Evolutionary conservation across 345 rosid species (phyloP).

Genomic region (Hibiscus tridactylites): DNA sequence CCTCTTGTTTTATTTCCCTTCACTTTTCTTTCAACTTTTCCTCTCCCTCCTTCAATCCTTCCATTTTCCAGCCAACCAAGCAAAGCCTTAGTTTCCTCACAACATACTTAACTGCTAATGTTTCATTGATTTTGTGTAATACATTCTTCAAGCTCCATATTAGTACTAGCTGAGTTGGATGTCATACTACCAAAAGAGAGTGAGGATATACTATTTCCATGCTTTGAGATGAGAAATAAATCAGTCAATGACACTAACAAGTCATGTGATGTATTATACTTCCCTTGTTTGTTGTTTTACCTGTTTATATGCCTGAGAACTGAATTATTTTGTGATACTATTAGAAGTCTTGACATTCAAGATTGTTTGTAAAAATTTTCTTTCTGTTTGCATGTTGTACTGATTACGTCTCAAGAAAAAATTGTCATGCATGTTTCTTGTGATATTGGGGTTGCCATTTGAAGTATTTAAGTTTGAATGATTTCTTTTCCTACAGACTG

Average conservation of each 20-base stretch:
- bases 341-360: neutral
- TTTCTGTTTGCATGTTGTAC: no score
- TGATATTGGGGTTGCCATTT: neutral
- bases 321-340: neutral
- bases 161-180: neutral
- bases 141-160: neutral
- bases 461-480: neutral
- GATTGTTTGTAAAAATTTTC: no score
- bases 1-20: no score
- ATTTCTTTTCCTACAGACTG: constrained; percentile 30
- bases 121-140: neutral
- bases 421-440: no score
- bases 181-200: neutral
- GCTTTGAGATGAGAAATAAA: neutral
- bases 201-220: neutral
- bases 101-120: neutral
- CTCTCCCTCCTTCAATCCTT: no score
- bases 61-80: no score
- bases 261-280: neutral
- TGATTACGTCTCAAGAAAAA: no score
- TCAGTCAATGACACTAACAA: neutral
- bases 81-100: neutral
- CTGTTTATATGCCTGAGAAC: neutral
- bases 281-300: neutral
- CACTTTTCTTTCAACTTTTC: no score